These are phyloP conservation scores for Penicillium hesseltinei DNA, from an alignment of 2,329 filamentous ascomycete genomes.

Conservation along the genomic window DNA sequence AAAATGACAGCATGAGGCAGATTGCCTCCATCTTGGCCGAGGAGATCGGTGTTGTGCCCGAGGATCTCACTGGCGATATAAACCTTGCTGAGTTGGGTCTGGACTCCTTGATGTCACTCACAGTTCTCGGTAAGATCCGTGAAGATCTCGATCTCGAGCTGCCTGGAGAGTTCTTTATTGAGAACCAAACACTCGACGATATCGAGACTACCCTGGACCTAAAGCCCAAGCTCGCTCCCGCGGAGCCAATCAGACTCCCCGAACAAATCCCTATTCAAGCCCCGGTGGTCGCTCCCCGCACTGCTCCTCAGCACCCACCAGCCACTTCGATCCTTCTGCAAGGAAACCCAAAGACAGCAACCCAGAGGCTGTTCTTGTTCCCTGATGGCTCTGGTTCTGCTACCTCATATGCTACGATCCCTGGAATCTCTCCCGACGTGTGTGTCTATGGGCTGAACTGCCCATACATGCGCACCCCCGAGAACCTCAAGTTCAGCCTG, in stretches of 20 bases:
- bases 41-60: slow-evolving; percentile 45
- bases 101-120: slow-evolving; percentile 48
- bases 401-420: slow-evolving; percentile 47
- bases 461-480: slow-evolving; percentile 45
- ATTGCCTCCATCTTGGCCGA: slow-evolving; percentile 44
- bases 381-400: slow-evolving; percentile 49
- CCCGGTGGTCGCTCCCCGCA: slow-evolving; percentile 17
- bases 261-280: slow-evolving; percentile 24
- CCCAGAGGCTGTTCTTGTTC: slow-evolving; percentile 44
- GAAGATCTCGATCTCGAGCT: slow-evolving; percentile 45
- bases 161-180: slow-evolving; percentile 45
- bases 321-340: slow-evolving; percentile 46
- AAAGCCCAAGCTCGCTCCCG: slow-evolving; percentile 34
- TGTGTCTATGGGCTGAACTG: slow-evolving; percentile 46
- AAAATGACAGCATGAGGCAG: slow-evolving; percentile 38
- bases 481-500: slow-evolving; percentile 36
- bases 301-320: slow-evolving; percentile 31
- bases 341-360: slow-evolving; percentile 45
- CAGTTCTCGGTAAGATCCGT: slow-evolving; percentile 46
- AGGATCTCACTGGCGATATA: slow-evolving; percentile 40
- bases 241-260: slow-evolving; percentile 22
- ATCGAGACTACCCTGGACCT: slow-evolving; percentile 41
- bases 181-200: slow-evolving; percentile 43
- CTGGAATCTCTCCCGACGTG: slow-evolving; percentile 40
- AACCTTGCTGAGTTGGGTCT: slow-evolving; percentile 47